Percentiles rank a stretch among this genome's conserved stretches.
phyloP scores from a whole-genome alignment of 495 filamentous ascomycete genomes.

The Podospora comata region DNA sequence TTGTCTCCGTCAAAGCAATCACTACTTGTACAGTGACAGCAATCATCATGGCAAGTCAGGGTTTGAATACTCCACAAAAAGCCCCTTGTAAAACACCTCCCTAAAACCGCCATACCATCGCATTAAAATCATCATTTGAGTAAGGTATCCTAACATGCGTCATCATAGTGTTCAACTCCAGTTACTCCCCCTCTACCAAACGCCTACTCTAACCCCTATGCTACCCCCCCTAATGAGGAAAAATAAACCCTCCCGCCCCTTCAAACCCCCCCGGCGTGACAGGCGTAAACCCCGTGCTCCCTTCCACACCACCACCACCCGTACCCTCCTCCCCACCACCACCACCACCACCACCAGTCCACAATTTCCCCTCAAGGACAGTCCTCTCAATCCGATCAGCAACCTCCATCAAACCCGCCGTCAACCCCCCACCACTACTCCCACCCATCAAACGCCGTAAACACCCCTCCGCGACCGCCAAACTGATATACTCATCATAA shows the following conservation, averaged over 20 bases:
- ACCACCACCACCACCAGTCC: slow-evolving; percentile 5
- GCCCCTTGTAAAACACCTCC: no score
- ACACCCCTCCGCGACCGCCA: slow-evolving; percentile 21
- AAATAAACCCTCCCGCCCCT: not conserved
- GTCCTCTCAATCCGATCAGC: slow-evolving; percentile 28
- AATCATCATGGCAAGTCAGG: no score
- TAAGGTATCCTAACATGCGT: no score
- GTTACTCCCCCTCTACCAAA: not conserved
- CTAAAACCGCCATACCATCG: no score
- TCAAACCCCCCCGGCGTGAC: not conserved
- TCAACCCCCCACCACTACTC: slow-evolving; percentile 13
- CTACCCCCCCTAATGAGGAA: not conserved
- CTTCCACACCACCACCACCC: slow-evolving; percentile 5
- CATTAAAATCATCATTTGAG: no score
- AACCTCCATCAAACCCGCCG: slow-evolving; percentile 16
- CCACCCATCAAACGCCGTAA: slow-evolving; percentile 8
- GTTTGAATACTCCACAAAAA: no score
- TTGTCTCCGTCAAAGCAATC: no score
- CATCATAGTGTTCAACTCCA: no score
- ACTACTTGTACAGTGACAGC: no score
- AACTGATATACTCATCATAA: slow-evolving; percentile 21
- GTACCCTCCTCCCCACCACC: not conserved
- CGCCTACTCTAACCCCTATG: not conserved
- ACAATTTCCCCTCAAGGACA: slow-evolving; percentile 13
- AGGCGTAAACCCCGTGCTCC: not conserved